Percentiles rank a stretch among this genome's conserved stretches.
phyloP scores from a whole-genome alignment of 179 eudicot species.

The Drosera spatulata region DNA sequence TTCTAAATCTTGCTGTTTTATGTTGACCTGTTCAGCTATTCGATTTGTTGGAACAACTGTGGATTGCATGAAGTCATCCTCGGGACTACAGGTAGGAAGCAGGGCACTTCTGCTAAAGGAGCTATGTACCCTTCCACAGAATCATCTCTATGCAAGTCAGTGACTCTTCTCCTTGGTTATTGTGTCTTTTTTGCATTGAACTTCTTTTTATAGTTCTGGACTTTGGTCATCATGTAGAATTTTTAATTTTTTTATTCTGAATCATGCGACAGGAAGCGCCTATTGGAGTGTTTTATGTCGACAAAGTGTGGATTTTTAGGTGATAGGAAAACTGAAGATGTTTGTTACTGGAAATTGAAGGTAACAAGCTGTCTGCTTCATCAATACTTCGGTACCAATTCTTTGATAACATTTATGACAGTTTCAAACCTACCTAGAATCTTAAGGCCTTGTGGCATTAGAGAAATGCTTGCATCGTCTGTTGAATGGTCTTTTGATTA shows the following conservation, averaged over 20 bases:
- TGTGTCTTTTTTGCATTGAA: background rate
- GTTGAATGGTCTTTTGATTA: too few relatives aligned
- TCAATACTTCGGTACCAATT: too few relatives aligned
- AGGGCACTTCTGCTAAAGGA: conserved; percentile 92
- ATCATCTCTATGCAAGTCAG: conserved; percentile 90
- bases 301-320: conserved; percentile 15
- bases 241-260: background rate
- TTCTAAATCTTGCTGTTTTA: conserved; percentile 1
- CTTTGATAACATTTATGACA: too few relatives aligned
- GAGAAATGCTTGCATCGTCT: too few relatives aligned
- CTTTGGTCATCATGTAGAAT: background rate
- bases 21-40: conserved; percentile 32
- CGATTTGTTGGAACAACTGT: conserved; percentile 73
- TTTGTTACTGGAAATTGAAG: conserved; percentile 63
- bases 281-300: conserved; percentile 58
- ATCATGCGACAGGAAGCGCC: conserved; percentile 50
- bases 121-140: conserved; percentile 68
- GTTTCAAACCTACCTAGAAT: too few relatives aligned
- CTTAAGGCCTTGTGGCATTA: too few relatives aligned
- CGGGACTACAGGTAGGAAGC: conserved; percentile 93
- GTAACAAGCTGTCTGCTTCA: conserved; percentile 15
- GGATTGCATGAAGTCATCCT: conserved; percentile 83
- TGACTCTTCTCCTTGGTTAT: background rate
- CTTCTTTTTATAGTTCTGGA: background rate
- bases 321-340: conserved; percentile 9